phyloP scores from a whole-genome alignment of 208 protist genomes.

The Trypanosomatidae sp. region DNA sequence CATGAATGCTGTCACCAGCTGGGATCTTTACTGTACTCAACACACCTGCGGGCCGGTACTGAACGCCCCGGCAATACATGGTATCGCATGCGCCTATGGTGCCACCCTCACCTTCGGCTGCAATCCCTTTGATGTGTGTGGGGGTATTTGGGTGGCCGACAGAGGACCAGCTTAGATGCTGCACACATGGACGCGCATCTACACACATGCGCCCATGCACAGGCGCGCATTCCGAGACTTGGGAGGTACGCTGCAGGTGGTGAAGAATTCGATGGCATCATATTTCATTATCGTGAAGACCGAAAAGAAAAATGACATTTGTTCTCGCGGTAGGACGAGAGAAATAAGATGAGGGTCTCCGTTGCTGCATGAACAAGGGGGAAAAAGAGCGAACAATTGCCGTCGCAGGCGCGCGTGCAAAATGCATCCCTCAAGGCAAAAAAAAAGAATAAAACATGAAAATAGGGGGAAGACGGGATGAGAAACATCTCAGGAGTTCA shows the following conservation, averaged over 20 bases:
- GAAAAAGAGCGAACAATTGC: not conserved
- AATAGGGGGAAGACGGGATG: not conserved
- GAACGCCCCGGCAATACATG: not conserved
- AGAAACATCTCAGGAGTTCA: not conserved
- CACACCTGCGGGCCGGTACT: not conserved
- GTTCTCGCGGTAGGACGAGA: not conserved
- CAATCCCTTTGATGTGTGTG: not conserved
- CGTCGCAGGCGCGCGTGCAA: not conserved
- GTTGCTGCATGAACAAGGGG: not conserved
- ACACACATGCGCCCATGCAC: not conserved
- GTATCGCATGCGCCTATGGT: not conserved
- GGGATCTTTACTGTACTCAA: not conserved
- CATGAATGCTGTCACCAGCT: not conserved
- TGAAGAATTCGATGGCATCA: not conserved
- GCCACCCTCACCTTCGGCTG: not conserved
- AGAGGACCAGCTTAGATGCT: not conserved
- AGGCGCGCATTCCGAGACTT: not conserved
- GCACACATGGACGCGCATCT: not conserved
- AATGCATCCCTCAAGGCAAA: not conserved
- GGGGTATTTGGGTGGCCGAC: not conserved
- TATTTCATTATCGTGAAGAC: constrained; percentile 21
- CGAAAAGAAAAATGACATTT: constrained; percentile 10
- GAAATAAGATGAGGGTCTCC: constrained; percentile 1
- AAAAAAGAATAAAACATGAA: not conserved
- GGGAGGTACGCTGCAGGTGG: not conserved